A percentile compares a stretch with the other conserved stretches of the same genome.
Conservation (phyloP, 2,329 filamentous ascomycete genomes). For the Verticillium zaregamsianum region DNA sequence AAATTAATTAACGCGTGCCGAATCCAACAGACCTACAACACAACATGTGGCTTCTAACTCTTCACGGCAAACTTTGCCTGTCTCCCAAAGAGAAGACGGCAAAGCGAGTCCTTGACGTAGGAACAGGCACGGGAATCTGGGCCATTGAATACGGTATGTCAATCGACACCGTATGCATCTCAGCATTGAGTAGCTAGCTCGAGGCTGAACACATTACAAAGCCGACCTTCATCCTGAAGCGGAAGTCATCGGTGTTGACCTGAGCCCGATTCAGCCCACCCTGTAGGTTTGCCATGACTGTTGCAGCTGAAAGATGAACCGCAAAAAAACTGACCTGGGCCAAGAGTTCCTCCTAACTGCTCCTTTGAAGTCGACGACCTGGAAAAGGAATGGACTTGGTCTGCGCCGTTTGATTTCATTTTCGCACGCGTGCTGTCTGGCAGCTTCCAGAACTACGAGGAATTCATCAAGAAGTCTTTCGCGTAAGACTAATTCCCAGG, state of each 20-base stretch:
- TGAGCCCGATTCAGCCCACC: constrained; percentile 28
- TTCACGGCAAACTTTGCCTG: constrained; percentile 23
- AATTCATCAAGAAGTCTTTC: constrained; percentile 19
- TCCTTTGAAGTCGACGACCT: constrained; percentile 36
- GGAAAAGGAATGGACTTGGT: constrained; percentile 28
- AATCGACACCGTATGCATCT: too few relatives aligned
- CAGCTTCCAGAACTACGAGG: constrained; percentile 20
- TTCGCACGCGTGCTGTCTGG: constrained; percentile 25
- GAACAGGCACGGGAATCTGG: constrained; percentile 22
- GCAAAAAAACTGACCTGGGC: constrained; percentile 17
- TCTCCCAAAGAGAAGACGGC: constrained; percentile 18
- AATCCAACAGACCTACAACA: constrained; percentile 27
- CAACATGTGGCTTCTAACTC: constrained; percentile 25
- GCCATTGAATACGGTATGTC: constrained; percentile 19
- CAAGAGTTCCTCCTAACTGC: constrained; percentile 37
- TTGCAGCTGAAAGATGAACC: constrained; percentile 15
- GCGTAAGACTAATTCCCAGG: constrained; percentile 2
- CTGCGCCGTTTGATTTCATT: constrained; percentile 29
- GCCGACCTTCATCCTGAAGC: constrained; percentile 17
- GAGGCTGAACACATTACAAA: neutral
- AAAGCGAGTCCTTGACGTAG: constrained; percentile 17
- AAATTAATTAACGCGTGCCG: neutral
- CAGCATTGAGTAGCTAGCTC: too few relatives aligned
- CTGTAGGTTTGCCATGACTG: constrained; percentile 16
- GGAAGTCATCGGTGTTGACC: constrained; percentile 23